Base-by-base conservation (phyloP, 1,284 basidiomycete species). In the Ganoderma multipileum region DNA sequence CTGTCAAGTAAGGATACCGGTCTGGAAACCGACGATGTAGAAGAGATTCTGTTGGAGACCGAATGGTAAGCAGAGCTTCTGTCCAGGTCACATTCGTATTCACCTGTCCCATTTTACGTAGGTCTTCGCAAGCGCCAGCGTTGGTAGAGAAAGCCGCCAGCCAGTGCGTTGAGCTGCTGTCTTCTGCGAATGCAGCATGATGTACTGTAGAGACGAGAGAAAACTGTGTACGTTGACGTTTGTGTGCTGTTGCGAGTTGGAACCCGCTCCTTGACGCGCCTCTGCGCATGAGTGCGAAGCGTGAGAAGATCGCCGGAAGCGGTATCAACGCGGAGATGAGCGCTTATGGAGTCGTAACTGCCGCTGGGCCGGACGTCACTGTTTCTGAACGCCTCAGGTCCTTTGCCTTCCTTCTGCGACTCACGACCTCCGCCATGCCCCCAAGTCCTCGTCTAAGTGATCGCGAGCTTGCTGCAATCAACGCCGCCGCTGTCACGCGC, bases 401-500 rank as follows among this genome's bases (percentile, higher is more conserved):
- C 54, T 38, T 42, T 38, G 38, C 55, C 33, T 28, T 47, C 54
- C 69, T 39, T 62, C 61, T 59, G 63, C 67, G 44, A 66, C 47
- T 55, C 30, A 68, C 68, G 64, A 69, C 68, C 39, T 61, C 54
- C 70, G 75, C 63, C 64, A 80, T 79, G 89, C 77, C 82, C 65
- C 77, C 81, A 73, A 85, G 87, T 79, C 85, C 90, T 75, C 86
- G 90, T 71, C 80, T 93, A 64, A 91, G 84, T 76, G 90, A 95
- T 79, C 86, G 81, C 74, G 93, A 95, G 80, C 83, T 95, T 74
- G 93, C 93, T 70, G 87, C 89, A 64, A 91, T 96, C 80, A 96
- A 96, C 79, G 93, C 93, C 66, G 92, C 94, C 65, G 95, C 95
- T 36, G 95, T 95, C 67, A 95, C 94, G 63, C 89, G 85, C 77